Conservation (phyloP, 1,284 basidiomycete genomes). For the Fomitopsis betulina region DNA sequence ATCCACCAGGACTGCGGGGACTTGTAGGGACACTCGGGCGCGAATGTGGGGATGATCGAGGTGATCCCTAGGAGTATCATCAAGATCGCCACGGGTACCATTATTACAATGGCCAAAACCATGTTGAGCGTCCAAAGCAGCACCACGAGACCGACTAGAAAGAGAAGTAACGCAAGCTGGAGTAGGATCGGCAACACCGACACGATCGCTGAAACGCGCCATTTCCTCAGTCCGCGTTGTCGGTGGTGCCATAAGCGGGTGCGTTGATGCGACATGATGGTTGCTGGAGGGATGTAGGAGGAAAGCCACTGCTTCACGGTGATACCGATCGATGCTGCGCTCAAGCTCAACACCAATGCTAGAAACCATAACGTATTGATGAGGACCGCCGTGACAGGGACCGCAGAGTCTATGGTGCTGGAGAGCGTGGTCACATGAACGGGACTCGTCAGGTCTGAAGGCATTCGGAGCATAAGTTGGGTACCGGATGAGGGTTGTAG, state of each 20-base stretch:
- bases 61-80: background rate
- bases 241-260: constrained; percentile 9
- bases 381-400: background rate
- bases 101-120: background rate
- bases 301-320: constrained; percentile 17
- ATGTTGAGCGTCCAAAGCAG: constrained; percentile 7
- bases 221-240: constrained; percentile 2
- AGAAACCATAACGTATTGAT: constrained; percentile 15
- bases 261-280: constrained; percentile 1
- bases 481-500: background rate
- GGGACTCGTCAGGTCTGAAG: background rate
- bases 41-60: background rate
- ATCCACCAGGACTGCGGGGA: background rate
- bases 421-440: background rate
- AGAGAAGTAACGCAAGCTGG: constrained; percentile 11
- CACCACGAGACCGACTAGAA: constrained; percentile 14
- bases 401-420: background rate
- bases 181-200: constrained; percentile 14
- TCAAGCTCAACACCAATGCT: constrained; percentile 12
- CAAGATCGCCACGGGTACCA: background rate
- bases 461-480: background rate
- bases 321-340: constrained; percentile 15
- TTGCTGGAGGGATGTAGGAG: constrained; percentile 3
- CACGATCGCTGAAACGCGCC: constrained; percentile 12
- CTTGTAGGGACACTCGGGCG: background rate